Conservation (phyloP, 441 rosid species). For the California macrophylla region DNA sequence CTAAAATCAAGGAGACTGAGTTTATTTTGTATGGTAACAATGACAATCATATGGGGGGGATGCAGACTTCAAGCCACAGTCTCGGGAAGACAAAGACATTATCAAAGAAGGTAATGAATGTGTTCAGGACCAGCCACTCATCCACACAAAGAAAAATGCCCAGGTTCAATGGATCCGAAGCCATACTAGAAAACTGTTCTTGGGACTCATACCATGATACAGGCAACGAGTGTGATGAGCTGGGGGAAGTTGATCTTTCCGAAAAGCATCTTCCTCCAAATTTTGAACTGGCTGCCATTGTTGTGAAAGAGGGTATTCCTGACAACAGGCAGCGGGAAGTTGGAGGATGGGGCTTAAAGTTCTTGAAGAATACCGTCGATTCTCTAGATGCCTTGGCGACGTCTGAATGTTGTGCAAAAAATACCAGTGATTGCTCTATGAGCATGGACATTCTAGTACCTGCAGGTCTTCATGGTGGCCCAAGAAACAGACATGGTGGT, state of each 20-base stretch:
- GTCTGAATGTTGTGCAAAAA: constrained; percentile 23
- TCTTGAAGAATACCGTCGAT: constrained; percentile 42
- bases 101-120: constrained; percentile 44
- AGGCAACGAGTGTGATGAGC: constrained; percentile 26
- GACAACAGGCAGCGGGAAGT: constrained; percentile 28
- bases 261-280: constrained; percentile 44
- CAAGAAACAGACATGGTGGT: constrained; percentile 48
- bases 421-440: constrained; percentile 31
- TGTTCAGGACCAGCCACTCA: constrained; percentile 35
- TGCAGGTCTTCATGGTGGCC: constrained; percentile 79
- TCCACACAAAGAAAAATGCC: constrained; percentile 50
- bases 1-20: constrained; percentile 48
- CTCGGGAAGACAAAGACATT: constrained; percentile 39
- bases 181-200: constrained; percentile 31
- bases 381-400: constrained; percentile 16
- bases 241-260: constrained; percentile 20
- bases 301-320: constrained; percentile 42
- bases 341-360: constrained; percentile 88
- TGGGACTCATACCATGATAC: constrained; percentile 34
- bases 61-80: constrained; percentile 26
- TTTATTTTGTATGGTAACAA: constrained; percentile 45
- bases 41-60: constrained; percentile 25
- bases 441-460: constrained; percentile 61
- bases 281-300: constrained; percentile 56
- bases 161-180: constrained; percentile 37